Percentiles rank a stretch among this genome's conserved stretches.
Evolutionary conservation across 2,329 filamentous ascomycete species (phyloP).

Genomic region (Neocucurbitaria cava): DNA sequence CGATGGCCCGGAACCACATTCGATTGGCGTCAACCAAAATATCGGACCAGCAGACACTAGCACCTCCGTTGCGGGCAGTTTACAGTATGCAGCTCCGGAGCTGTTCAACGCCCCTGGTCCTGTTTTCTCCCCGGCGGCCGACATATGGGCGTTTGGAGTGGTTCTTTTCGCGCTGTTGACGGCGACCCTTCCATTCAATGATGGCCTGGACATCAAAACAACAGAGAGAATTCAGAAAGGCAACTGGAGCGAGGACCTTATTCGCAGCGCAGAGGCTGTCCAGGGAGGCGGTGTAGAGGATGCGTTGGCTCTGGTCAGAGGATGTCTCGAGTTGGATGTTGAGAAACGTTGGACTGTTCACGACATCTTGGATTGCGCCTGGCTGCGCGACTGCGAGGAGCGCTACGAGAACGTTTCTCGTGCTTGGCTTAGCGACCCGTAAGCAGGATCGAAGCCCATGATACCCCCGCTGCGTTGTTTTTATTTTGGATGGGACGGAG

Average conservation of each 20-base stretch:
- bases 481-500: conserved; percentile 10
- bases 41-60: conserved; percentile 64
- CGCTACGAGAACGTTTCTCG: conserved; percentile 36
- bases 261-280: conserved; percentile 54
- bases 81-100: conserved; percentile 63
- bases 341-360: conserved; percentile 64
- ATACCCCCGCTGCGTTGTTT: conserved; percentile 7
- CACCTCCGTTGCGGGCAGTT: conserved; percentile 65
- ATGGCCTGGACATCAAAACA: conserved; percentile 65
- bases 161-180: conserved; percentile 67
- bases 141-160: conserved; percentile 73
- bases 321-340: conserved; percentile 65
- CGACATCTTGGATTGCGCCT: conserved; percentile 62
- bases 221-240: conserved; percentile 66
- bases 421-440: conserved; percentile 38
- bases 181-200: conserved; percentile 68
- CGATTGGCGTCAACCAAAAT: conserved; percentile 47
- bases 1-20: conserved; percentile 58
- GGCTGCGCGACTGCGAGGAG: conserved; percentile 55
- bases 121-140: conserved; percentile 62
- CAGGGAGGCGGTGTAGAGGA: conserved; percentile 49
- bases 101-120: conserved; percentile 51
- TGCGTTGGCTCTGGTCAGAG: conserved; percentile 63
- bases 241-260: conserved; percentile 62
- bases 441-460: conserved; percentile 1